Evolutionary conservation across 345 rosid species (phyloP), one percentile per base, ranked within the genome.

Genomic region (Citrus hindsii): DNA sequence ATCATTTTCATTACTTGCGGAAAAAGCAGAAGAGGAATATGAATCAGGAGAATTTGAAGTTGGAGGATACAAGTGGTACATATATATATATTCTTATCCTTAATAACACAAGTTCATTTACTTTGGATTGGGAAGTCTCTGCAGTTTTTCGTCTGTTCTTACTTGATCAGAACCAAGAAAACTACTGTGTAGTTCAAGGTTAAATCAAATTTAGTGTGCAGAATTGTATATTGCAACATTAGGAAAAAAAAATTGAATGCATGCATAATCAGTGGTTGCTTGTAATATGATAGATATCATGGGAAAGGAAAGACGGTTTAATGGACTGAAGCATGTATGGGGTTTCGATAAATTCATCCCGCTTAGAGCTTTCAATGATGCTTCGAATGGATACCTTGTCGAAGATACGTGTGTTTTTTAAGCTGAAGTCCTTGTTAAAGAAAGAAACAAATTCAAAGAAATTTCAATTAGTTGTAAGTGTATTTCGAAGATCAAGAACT

Each of bases 11-110:
- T 28, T 28, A 28, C 30, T 28, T 28, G 18, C 84, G 25, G 85
- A 87, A 76, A 81, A 77, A 82, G 74, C 30, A 28, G 30, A 28
- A 28, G 30, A 28, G 30, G 30, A 28, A 28, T 28, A 28, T 28
- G 30, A 28, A 28, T 28, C 78, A 28, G 62, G 83, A 48, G 89
- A 87, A 76, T 93, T 93, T 82, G 89, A 87, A 84, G 94, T 94
- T n/a, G 86, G 89, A 67, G 95, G 95, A 76, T 89, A 84, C 85
- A 88, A 85, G 86, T 93, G 95, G 95, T 91, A 82, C 86, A 82
- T 48, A 46, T 0, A 48, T 48, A 48, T 48, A 13, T 48, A 0
- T 46, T 38, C 9, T 38, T 38, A 38, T 38, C 42, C 10, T 7
- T 7, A 38, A 38, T 38, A 9, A 9, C 40, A 38, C 40, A 38